Evolutionary conservation across 495 filamentous ascomycete genomes (phyloP).

Genomic region (Evernia prunastri): DNA sequence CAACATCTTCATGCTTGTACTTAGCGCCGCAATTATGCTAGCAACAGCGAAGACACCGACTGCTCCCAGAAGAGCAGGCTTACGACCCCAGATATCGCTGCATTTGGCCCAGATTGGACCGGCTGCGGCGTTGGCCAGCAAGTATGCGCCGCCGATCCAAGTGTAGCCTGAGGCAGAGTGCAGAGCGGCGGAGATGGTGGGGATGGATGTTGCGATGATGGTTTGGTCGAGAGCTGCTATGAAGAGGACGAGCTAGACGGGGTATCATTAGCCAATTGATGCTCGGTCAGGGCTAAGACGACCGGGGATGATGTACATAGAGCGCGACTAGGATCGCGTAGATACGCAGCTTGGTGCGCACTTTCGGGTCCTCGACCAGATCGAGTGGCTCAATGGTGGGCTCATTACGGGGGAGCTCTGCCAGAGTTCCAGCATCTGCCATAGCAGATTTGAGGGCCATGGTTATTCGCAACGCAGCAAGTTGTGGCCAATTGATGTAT

Average conservation of each 20-base stretch:
- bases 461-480: too few relatives aligned
- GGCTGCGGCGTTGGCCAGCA: conserved; percentile 29
- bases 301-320: too few relatives aligned
- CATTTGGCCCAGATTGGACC: conserved; percentile 48
- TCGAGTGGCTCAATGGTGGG: too few relatives aligned
- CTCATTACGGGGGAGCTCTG: too few relatives aligned
- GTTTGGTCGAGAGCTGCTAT: conserved; percentile 49
- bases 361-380: not conserved
- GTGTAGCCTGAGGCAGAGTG: conserved; percentile 44
- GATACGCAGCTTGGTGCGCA: too few relatives aligned
- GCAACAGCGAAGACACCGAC: conserved; percentile 40
- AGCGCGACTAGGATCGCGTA: too few relatives aligned
- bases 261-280: too few relatives aligned
- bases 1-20: conserved; percentile 46
- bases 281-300: too few relatives aligned
- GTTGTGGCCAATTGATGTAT: too few relatives aligned
- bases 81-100: conserved; percentile 59
- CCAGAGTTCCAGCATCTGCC: too few relatives aligned
- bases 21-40: conserved; percentile 43
- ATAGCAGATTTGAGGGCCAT: too few relatives aligned
- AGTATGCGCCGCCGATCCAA: conserved; percentile 48
- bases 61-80: conserved; percentile 43
- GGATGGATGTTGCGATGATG: conserved; percentile 48
- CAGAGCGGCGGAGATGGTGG: conserved; percentile 42
- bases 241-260: conserved; percentile 35